Percentiles rank a stretch among this genome's conserved stretches.
Conservation (phyloP, 495 filamentous ascomycete species). For the Penicillium samsonianum region DNA sequence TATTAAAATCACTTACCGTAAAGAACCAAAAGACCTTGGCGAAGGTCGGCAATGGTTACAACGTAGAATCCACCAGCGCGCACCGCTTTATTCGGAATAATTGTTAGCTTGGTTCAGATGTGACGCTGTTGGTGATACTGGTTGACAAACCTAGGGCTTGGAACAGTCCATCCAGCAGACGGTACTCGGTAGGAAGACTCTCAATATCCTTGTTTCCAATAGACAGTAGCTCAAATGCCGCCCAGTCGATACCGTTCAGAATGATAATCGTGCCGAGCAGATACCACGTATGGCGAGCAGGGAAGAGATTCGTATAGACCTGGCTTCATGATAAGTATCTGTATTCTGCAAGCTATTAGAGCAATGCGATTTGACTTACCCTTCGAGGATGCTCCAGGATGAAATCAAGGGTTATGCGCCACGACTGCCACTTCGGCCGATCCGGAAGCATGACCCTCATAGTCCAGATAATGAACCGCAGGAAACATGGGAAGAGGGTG, state of each 20-base stretch:
- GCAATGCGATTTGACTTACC: constrained; percentile 34
- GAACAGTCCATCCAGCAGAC: constrained; percentile 77
- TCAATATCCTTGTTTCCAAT: constrained; percentile 68
- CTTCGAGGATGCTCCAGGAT: constrained; percentile 77
- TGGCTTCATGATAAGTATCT: constrained; percentile 9
- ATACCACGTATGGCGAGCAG: constrained; percentile 77
- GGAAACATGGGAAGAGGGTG: constrained; percentile 75
- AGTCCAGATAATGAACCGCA: constrained; percentile 74
- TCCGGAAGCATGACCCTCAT: constrained; percentile 52
- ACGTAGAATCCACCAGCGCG: constrained; percentile 85
- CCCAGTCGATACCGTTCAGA: constrained; percentile 82
- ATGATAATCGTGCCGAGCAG: constrained; percentile 68
- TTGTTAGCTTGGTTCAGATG: constrained; percentile 11
- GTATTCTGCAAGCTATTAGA: background rate
- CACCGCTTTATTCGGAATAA: constrained; percentile 51
- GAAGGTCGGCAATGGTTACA: constrained; percentile 67
- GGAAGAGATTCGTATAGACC: constrained; percentile 81
- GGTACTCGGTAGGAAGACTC: constrained; percentile 54
- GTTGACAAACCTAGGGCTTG: constrained; percentile 59
- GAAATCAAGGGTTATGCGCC: constrained; percentile 71
- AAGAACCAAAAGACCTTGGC: constrained; percentile 72
- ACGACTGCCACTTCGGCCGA: constrained; percentile 43
- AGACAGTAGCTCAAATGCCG: constrained; percentile 75
- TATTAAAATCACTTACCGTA: constrained; percentile 48
- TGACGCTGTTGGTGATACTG: background rate